These are phyloP conservation scores for Neurospora hispaniola DNA, from an alignment of 495 filamentous ascomycete species.

Conservation along the genomic window DNA sequence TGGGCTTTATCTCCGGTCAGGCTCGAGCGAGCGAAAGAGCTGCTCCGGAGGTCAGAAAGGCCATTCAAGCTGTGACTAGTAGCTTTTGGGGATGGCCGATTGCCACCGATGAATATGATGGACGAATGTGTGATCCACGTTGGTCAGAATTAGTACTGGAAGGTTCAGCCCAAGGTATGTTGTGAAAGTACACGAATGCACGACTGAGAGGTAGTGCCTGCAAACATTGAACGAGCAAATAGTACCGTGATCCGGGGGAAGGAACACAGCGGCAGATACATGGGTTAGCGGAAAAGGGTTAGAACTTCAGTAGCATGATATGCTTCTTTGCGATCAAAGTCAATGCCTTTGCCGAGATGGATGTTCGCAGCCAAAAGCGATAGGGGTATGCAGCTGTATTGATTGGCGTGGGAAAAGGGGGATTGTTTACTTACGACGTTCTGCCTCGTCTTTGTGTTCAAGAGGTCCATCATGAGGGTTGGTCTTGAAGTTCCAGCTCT, in stretches of 20 bases:
- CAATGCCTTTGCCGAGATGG: neutral
- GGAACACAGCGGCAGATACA: neutral
- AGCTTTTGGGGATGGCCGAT: neutral
- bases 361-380: neutral
- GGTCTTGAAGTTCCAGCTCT: neutral
- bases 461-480: neutral
- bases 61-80: neutral
- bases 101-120: neutral
- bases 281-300: neutral
- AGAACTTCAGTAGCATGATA: neutral
- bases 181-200: neutral
- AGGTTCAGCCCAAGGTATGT: neutral
- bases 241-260: neutral
- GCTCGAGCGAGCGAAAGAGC: neutral
- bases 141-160: neutral
- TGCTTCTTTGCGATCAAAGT: neutral
- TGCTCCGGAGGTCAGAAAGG: neutral
- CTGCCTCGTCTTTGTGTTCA: neutral
- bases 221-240: neutral
- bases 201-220: neutral
- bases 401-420: neutral
- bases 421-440: neutral
- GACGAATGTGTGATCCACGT: too few relatives aligned
- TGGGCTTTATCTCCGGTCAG: neutral
- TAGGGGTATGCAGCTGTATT: neutral